Base-by-base conservation (phyloP, 2,329 filamentous ascomycete genomes). In the Penicillium italicum region DNA sequence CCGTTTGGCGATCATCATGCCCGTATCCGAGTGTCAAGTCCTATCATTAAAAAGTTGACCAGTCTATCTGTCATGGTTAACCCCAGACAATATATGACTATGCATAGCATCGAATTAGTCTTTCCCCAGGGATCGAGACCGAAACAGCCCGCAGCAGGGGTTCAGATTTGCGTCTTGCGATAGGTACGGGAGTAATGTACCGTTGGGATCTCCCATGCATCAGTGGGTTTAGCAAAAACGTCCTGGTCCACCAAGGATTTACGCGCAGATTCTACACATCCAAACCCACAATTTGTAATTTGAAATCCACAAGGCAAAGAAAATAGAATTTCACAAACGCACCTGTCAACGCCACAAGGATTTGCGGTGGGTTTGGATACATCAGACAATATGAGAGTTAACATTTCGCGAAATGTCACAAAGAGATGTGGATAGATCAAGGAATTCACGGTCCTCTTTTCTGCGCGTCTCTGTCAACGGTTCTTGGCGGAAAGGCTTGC, bases 1-100 rank as follows among this genome's bases (percentile, higher is more conserved):
- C 60, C 61, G 62, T 55, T 66, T 64, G 61, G 43, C 59, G 63
- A 65, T 63, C 63, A 54, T 34, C 33, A 60, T 59, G 60, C 33
- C 49, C 33, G 42, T 58, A 56, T 56, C 61, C 58, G 61, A 49
- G 34, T n/a, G 3, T 37, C 36, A 38, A 11, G 48, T 8, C 52
- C 33, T 36, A 31, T 30, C 14, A 14, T 44, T 16, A 24, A 44
- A 44, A 50, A 50, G 41, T 38, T 47, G 58, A 62, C 41, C 41
- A 46, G 42, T 62, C 56, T 22, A 59, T 50, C 51, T 54, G 43
- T 57, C 44, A 55, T 40, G 44, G 31, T 50, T 40, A 28, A 55
- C 53, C 53, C 53, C 53, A 10, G 53, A 55, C n/a, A n/a, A 31
- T 28, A 28, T 28, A 26, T 55, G 22, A n/a, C n/a, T 56, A 53